A percentile compares a stretch with the other conserved stretches of the same genome.
These are phyloP conservation scores for Bimuria novae-zelandiae DNA, from an alignment of 2,329 filamentous ascomycete genomes.

Conservation along the genomic window DNA sequence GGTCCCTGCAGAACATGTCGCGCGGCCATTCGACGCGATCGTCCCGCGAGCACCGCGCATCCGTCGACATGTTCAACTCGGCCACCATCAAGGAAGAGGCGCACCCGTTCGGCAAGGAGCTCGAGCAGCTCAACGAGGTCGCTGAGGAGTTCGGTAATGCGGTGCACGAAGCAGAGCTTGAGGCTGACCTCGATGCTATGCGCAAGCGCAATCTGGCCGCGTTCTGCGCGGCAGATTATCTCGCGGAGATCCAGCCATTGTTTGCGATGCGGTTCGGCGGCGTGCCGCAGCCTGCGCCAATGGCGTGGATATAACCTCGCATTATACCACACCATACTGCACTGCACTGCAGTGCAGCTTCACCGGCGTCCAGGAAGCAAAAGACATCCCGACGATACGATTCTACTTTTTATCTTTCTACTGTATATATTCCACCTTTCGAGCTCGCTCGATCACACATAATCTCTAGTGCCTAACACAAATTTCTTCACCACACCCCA, in stretches of 20 bases:
- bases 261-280: slow-evolving; percentile 30
- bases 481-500: neutral
- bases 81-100: slow-evolving; percentile 45
- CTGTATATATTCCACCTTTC: neutral
- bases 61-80: slow-evolving; percentile 48
- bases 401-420: slow-evolving; percentile 2
- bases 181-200: slow-evolving; percentile 76
- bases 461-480: neutral
- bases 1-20: slow-evolving; percentile 59
- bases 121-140: slow-evolving; percentile 90
- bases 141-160: slow-evolving; percentile 78
- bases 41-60: slow-evolving; percentile 60
- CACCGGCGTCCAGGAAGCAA: neutral
- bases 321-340: neutral
- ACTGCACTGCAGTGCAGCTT: neutral
- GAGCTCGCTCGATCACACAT: slow-evolving; percentile 1
- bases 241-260: slow-evolving; percentile 75
- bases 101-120: slow-evolving; percentile 85
- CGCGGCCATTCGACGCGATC: slow-evolving; percentile 57
- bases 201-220: slow-evolving; percentile 70
- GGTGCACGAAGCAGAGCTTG: slow-evolving; percentile 64
- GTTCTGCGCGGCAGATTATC: slow-evolving; percentile 81
- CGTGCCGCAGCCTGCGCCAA: slow-evolving; percentile 25
- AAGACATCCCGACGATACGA: neutral
- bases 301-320: slow-evolving; percentile 42